phyloP scores from a whole-genome alignment of 108 stramenopile genomes.

The Nitzschia putrida region DNA sequence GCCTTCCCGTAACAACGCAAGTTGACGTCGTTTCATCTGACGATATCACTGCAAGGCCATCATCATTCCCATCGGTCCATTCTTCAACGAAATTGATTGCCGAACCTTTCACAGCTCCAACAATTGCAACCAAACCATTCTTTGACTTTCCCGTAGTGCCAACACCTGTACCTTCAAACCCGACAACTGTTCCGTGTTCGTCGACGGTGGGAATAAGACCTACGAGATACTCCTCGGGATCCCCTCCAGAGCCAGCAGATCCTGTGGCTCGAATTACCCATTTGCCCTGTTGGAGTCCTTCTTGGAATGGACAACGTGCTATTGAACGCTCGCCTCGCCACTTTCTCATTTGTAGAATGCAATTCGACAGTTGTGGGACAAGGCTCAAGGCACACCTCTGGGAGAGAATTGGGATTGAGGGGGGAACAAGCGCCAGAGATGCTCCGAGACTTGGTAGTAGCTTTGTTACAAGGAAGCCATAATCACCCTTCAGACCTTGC shows the following conservation, averaged over 20 bases:
- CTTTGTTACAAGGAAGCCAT: conserved; percentile 26
- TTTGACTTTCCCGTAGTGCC: conserved; percentile 66
- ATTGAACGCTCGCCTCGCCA: background rate
- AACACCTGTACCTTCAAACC: conserved; percentile 58
- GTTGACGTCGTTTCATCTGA: conserved; percentile 52
- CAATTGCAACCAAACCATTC: conserved; percentile 55
- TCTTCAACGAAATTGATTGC: conserved; percentile 69
- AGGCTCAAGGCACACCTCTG: conserved; percentile 57
- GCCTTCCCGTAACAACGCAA: conserved; percentile 61
- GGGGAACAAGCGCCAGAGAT: conserved; percentile 61
- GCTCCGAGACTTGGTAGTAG: conserved; percentile 67
- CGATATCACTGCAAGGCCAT: conserved; percentile 22
- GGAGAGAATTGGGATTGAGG: conserved; percentile 74
- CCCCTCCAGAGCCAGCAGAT: conserved; percentile 35
- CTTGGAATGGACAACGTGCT: conserved; percentile 22
- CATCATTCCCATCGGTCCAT: conserved; percentile 49
- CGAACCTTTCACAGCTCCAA: conserved; percentile 58
- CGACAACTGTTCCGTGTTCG: conserved; percentile 22
- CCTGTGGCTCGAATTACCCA: conserved; percentile 70
- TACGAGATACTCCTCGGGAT: conserved; percentile 70
- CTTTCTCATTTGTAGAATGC: conserved; percentile 43
- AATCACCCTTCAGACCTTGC: conserved; percentile 12
- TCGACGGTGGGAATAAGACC: conserved; percentile 19
- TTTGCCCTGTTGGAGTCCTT: conserved; percentile 50
- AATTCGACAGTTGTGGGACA: conserved; percentile 57